Conservation (phyloP, 352 stramenopile species). For the Phytophthora pseudosyringae region DNA sequence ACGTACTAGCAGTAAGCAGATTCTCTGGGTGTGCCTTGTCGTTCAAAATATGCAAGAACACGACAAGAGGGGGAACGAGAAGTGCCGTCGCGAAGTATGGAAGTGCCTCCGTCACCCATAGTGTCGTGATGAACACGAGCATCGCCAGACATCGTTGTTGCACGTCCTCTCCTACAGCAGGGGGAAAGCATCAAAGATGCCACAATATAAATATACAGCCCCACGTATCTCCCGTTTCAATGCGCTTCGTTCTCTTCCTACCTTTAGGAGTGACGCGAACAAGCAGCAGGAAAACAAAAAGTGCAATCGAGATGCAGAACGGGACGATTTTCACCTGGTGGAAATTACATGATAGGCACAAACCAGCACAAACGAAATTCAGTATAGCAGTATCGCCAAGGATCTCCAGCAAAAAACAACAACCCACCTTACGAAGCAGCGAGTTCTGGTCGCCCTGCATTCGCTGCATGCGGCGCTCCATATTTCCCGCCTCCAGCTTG, state of each 20-base stretch:
- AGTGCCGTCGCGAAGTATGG: constrained; percentile 93
- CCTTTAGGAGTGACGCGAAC: constrained; percentile 81
- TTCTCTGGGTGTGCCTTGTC: constrained; percentile 76
- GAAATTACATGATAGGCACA: not conserved
- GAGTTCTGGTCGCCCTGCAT: constrained; percentile 88
- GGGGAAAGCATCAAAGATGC: not conserved
- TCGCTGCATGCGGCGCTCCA: constrained; percentile 82
- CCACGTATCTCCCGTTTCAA: not conserved
- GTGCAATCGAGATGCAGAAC: constrained; percentile 66
- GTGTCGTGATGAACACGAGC: constrained; percentile 89
- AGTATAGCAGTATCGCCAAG: constrained; percentile 4
- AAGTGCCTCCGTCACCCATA: constrained; percentile 92
- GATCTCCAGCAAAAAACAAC: constrained; percentile 14
- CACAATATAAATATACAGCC: not conserved
- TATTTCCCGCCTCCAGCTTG: constrained; percentile 89
- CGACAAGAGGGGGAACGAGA: constrained; percentile 88
- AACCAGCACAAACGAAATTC: constrained; percentile 13
- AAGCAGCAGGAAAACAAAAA: constrained; percentile 80
- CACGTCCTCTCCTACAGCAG: constrained; percentile 60
- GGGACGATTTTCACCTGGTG: constrained; percentile 81
- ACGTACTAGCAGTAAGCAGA: constrained; percentile 77
- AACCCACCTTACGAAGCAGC: constrained; percentile 74
- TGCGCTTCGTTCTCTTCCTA: constrained; percentile 14
- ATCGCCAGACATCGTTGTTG: constrained; percentile 90
- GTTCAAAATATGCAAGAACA: constrained; percentile 90